phyloP scores from a whole-genome alignment of 306 rosid genomes.

The Dalbergia cochinchinensis region DNA sequence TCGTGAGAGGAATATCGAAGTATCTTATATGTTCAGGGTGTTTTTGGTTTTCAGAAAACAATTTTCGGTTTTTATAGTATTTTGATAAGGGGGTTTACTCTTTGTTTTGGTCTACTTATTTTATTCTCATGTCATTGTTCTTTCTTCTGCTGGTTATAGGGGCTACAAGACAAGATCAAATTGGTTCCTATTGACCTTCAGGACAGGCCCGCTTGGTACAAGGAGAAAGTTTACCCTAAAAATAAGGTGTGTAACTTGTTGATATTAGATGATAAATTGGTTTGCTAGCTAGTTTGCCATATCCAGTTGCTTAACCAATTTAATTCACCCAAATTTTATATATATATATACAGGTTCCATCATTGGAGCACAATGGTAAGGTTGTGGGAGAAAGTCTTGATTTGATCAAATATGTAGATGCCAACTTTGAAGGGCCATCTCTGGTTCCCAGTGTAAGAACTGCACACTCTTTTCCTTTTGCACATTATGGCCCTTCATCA shows the following conservation, averaged over 20 bases:
- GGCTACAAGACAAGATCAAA: constrained; percentile 72
- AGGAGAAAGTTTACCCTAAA: constrained; percentile 81
- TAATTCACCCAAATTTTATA: background rate
- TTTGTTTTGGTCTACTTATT: background rate
- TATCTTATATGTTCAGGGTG: too few relatives aligned
- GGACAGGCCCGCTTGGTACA: constrained; percentile 88
- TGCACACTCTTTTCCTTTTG: constrained; percentile 15
- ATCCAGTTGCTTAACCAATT: background rate
- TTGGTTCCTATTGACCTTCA: constrained; percentile 70
- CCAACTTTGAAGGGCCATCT: constrained; percentile 61
- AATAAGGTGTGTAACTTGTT: constrained; percentile 63
- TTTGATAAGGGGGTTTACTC: too few relatives aligned
- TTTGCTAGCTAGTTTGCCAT: background rate
- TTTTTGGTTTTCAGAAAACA: too few relatives aligned
- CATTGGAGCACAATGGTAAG: constrained; percentile 90
- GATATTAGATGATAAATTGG: background rate
- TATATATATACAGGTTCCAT: constrained; percentile 63
- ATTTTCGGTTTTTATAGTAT: too few relatives aligned
- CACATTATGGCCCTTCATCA: background rate
- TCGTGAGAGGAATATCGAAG: too few relatives aligned
- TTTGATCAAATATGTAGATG: constrained; percentile 77
- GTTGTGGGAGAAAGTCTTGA: constrained; percentile 90
- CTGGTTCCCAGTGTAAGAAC: constrained; percentile 67
- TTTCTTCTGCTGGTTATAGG: constrained; percentile 52
- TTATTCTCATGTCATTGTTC: background rate